Evolutionary conservation across 202 grass and related monocot genomes (phyloP).

Genomic region (Sporobolus alterniflorus): DNA sequence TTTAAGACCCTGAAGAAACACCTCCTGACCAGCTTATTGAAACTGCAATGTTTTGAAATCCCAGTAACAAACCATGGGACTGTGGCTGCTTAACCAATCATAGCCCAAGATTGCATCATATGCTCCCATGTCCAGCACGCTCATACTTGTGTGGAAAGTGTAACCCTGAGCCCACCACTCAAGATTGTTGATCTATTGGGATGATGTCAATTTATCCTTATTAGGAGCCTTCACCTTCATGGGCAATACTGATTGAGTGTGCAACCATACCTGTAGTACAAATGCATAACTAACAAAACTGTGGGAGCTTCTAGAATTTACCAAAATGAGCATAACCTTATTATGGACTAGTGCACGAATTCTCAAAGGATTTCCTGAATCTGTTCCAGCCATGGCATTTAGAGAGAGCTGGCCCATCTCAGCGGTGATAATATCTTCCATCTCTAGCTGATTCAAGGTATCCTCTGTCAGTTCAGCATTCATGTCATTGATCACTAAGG

Average conservation of each 20-base stretch:
- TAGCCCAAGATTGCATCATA: background rate
- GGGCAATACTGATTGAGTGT: background rate
- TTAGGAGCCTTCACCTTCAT: no score
- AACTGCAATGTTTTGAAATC: background rate
- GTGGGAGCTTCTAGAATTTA: background rate
- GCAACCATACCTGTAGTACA: background rate
- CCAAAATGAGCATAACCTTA: background rate
- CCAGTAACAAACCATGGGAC: background rate
- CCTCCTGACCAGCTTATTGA: no score
- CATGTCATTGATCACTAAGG: background rate
- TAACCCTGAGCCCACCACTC: background rate
- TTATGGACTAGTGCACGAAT: background rate
- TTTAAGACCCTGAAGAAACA: no score
- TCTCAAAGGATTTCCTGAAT: accelerated
- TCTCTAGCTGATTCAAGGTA: background rate
- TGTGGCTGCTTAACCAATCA: background rate
- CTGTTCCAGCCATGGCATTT: background rate
- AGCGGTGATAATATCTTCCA: background rate
- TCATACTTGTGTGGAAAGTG: background rate
- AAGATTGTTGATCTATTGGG: no score
- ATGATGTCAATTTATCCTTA: no score
- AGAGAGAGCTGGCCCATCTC: background rate
- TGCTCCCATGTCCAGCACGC: background rate
- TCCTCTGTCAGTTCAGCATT: background rate
- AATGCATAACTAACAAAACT: background rate